Conservation (phyloP, 2,329 filamentous ascomycete species). For the Trichoderma aggressivum region DNA sequence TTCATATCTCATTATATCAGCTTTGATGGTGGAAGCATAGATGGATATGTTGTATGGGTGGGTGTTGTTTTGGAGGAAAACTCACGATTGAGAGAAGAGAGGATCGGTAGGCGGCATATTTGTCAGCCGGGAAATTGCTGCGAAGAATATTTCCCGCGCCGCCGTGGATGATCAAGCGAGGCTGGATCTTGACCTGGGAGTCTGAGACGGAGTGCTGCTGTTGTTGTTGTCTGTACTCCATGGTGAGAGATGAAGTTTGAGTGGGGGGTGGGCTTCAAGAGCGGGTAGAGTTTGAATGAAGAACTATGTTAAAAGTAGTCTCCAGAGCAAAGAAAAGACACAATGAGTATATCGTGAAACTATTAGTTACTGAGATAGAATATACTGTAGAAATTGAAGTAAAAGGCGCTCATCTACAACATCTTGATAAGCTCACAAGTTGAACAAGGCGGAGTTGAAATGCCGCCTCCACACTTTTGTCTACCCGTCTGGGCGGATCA, state of each 20-base stretch:
- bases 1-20: background rate
- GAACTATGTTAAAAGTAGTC: background rate
- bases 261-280: too few species aligned
- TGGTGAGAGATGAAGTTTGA: constrained; percentile 22
- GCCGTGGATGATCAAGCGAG: constrained; percentile 67
- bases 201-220: constrained; percentile 17
- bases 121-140: constrained; percentile 53
- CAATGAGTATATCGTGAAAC: background rate
- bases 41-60: background rate
- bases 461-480: background rate
- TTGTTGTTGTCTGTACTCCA: constrained; percentile 40
- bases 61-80: background rate
- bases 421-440: background rate
- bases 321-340: background rate
- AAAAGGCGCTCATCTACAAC: background rate
- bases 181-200: constrained; percentile 36
- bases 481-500: background rate
- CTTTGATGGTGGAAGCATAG: background rate
- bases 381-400: background rate
- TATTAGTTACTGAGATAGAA: background rate
- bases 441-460: background rate
- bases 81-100: constrained; percentile 61
- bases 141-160: constrained; percentile 68
- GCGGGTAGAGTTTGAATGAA: background rate
- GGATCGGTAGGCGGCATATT: constrained; percentile 56